These are phyloP conservation scores for Fusarium decemcellulare DNA, from an alignment of 2,329 filamentous ascomycete genomes.

Conservation along the genomic window DNA sequence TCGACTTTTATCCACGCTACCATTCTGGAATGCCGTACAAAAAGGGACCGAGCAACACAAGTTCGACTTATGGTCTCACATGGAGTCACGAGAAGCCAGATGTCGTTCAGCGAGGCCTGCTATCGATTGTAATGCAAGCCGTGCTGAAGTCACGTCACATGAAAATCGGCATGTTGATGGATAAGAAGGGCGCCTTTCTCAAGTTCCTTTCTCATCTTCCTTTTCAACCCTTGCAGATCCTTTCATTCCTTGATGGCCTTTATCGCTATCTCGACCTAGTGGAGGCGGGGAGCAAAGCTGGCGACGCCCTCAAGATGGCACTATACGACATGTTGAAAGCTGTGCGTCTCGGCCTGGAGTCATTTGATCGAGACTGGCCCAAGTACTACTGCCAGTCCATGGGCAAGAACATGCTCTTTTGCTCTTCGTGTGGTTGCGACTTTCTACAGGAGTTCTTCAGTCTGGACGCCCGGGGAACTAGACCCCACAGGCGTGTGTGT, in stretches of 20 bases:
- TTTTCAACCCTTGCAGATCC: slow-evolving; percentile 46
- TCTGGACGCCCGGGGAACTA: background rate
- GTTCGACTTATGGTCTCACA: slow-evolving; percentile 48
- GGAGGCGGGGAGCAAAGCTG: background rate
- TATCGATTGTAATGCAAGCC: slow-evolving; percentile 51
- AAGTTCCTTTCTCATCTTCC: slow-evolving; percentile 50
- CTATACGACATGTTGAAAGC: slow-evolving; percentile 53
- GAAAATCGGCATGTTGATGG: slow-evolving; percentile 49
- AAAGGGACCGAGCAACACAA: background rate
- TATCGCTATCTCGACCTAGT: slow-evolving; percentile 48
- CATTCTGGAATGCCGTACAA: slow-evolving; percentile 46
- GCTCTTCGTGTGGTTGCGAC: slow-evolving; percentile 53
- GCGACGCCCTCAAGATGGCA: slow-evolving; percentile 31
- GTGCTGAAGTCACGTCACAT: slow-evolving; percentile 52
- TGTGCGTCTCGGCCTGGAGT: slow-evolving; percentile 46
- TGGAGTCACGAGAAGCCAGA: slow-evolving; percentile 46
- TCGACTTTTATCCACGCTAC: slow-evolving; percentile 55
- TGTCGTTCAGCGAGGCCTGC: slow-evolving; percentile 51
- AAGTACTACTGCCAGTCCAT: slow-evolving; percentile 45
- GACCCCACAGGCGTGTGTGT: slow-evolving; percentile 43
- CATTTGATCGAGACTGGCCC: slow-evolving; percentile 37
- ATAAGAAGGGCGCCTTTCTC: slow-evolving; percentile 48
- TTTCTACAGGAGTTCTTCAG: slow-evolving; percentile 51
- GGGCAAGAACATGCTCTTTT: slow-evolving; percentile 46
- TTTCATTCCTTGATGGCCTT: slow-evolving; percentile 52